Evolutionary conservation across 371 early-diverging fungal species (phyloP).

Genomic region (Mucor lusitanicus): DNA sequence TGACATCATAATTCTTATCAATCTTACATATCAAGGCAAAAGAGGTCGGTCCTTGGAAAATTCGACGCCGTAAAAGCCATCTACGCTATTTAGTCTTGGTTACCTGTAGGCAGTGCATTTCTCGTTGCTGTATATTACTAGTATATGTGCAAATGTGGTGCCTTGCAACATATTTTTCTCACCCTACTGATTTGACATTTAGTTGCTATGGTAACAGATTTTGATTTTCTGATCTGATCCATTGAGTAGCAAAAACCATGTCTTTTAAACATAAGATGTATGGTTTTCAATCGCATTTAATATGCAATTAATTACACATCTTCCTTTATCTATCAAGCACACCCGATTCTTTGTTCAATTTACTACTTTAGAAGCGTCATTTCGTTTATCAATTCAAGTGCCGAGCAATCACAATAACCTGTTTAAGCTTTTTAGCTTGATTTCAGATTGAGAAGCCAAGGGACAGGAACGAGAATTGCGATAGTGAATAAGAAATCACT

Average conservation of each 20-base stretch:
- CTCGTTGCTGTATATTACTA: neutral
- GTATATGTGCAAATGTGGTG: neutral
- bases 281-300: neutral
- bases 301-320: neutral
- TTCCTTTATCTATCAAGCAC: neutral
- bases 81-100: neutral
- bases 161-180: neutral
- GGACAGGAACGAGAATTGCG: neutral
- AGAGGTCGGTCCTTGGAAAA: neutral
- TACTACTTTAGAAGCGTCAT: neutral
- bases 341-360: neutral
- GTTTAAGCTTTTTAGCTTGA: neutral
- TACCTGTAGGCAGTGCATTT: neutral
- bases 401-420: neutral
- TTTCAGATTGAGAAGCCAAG: neutral
- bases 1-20: conserved; percentile 1
- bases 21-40: conserved; percentile 1
- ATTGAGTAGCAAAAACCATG: neutral
- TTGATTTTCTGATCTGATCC: neutral
- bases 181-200: neutral
- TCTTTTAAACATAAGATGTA: neutral
- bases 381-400: neutral
- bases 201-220: neutral
- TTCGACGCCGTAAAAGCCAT: neutral
- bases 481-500: neutral